Percentiles rank a stretch among this genome's conserved stretches.
Conservation (phyloP, 305 asterid species). For the Fraxinus latifolia region DNA sequence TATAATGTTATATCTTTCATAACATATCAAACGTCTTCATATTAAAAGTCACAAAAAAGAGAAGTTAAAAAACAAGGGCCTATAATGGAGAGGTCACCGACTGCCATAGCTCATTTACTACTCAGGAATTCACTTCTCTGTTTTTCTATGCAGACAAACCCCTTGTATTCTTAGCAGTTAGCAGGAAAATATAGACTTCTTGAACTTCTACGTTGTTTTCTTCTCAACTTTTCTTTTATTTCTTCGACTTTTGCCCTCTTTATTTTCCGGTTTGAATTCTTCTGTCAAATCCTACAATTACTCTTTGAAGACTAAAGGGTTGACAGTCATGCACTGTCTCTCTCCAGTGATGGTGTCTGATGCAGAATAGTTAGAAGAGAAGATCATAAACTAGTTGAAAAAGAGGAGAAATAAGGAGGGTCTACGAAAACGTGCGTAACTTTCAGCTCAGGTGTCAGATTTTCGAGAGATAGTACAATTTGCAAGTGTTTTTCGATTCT, state of each 20-base stretch:
- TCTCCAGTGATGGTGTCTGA: constrained; percentile 6
- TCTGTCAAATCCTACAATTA: constrained; percentile 19
- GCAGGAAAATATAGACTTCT: constrained; percentile 40
- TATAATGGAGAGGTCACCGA: constrained; percentile 37
- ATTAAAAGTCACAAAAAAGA: background rate
- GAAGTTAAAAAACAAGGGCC: background rate
- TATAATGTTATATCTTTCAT: background rate
- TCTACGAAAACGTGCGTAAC: background rate
- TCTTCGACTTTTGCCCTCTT: constrained; percentile 47
- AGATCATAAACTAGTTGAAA: background rate
- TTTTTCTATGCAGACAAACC: constrained; percentile 49
- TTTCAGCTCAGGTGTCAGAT: background rate
- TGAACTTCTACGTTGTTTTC: constrained; percentile 31
- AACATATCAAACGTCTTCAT: background rate
- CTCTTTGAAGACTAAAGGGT: constrained; percentile 19
- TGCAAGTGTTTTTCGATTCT: background rate
- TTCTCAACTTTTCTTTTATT: constrained; percentile 51
- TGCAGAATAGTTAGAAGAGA: background rate
- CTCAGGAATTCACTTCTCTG: constrained; percentile 43
- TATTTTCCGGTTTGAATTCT: constrained; percentile 37
- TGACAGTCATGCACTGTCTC: constrained; percentile 18
- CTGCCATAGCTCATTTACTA: constrained; percentile 54
- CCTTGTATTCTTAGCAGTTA: constrained; percentile 33
- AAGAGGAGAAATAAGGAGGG: background rate
- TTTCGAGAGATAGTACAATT: background rate